phyloP scores from a whole-genome alignment of 2,329 filamentous ascomycete species.

The Sclerotinia subarctica region DNA sequence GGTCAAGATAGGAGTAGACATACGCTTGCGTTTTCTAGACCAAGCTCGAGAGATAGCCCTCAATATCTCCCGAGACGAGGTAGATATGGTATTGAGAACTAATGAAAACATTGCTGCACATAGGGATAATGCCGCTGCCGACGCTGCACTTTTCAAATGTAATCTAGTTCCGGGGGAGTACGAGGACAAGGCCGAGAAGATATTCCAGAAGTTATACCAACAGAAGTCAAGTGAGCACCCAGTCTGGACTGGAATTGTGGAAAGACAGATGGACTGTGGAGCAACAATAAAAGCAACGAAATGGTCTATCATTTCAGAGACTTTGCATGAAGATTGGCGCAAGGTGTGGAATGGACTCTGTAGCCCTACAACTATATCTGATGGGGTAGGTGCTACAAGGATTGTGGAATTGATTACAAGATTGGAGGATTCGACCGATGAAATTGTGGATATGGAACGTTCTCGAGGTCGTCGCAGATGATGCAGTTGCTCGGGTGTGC shows the following conservation, averaged over 20 bases:
- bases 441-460: not conserved
- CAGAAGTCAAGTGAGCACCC: not conserved
- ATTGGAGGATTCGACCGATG: not conserved
- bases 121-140: not conserved
- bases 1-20: conserved; percentile 17
- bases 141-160: conserved; percentile 2
- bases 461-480: not conserved
- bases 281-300: not conserved
- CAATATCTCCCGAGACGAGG: not conserved
- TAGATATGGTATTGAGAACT: not conserved
- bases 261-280: not conserved
- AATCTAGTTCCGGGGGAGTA: not conserved
- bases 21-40: conserved; percentile 12
- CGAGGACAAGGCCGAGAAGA: not conserved
- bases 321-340: not conserved
- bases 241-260: not conserved
- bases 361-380: not conserved
- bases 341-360: not conserved
- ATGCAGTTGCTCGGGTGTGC: not conserved
- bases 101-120: conserved; percentile 21
- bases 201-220: not conserved
- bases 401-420: not conserved
- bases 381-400: accelerated
- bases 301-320: not conserved
- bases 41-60: conserved; percentile 4